Evolutionary conservation across 768 basidiomycete species (phyloP).

Genomic region (Tubosaeta sp.): DNA sequence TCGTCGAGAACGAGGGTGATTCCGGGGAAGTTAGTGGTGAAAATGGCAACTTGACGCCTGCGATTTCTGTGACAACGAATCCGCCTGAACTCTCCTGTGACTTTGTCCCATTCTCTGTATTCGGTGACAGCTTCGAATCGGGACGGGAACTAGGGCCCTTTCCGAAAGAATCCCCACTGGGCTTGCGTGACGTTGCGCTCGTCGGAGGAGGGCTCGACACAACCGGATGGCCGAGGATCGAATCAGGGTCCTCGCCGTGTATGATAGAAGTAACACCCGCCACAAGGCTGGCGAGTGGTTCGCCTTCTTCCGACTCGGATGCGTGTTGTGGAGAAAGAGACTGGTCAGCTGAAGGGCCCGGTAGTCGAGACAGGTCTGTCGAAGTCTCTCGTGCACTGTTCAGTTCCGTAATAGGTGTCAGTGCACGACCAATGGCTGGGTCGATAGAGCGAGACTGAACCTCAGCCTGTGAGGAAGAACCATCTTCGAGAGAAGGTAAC

Average conservation of each 20-base stretch:
- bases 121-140: constrained; percentile 38
- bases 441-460: constrained; percentile 18
- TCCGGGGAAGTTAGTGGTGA: constrained; percentile 29
- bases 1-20: constrained; percentile 29
- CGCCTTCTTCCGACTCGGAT: constrained; percentile 28
- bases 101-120: constrained; percentile 18
- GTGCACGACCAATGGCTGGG: constrained; percentile 25
- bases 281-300: constrained; percentile 15
- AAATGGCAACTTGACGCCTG: constrained; percentile 30
- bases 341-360: constrained; percentile 17
- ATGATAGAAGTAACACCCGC: constrained; percentile 18
- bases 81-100: constrained; percentile 18
- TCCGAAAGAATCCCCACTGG: constrained; percentile 35
- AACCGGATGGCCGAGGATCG: constrained; percentile 14
- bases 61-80: constrained; percentile 19
- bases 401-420: constrained; percentile 69
- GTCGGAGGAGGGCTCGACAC: constrained; percentile 28
- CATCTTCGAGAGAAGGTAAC: constrained; percentile 53
- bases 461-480: constrained; percentile 13
- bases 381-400: constrained; percentile 30
- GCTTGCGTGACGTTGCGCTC: constrained; percentile 23
- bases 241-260: constrained; percentile 13
- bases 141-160: constrained; percentile 31
- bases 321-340: constrained; percentile 5
- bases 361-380: constrained; percentile 15